These are phyloP conservation scores for Trichoderma harzianum DNA, from an alignment of 2,329 filamentous ascomycete genomes.

Conservation along the genomic window DNA sequence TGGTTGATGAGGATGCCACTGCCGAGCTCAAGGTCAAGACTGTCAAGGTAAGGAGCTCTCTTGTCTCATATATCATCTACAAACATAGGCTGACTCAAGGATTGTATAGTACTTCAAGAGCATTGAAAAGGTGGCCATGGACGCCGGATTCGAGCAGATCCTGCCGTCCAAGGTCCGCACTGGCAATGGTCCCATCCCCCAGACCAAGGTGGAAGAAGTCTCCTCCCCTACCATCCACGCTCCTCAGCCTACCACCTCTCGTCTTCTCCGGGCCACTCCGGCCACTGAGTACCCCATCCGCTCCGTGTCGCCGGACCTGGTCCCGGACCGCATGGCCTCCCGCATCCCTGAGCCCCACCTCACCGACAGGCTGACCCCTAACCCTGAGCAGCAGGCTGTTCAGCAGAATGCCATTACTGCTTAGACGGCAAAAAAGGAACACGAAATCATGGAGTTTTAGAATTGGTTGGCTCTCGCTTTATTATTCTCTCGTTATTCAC, in stretches of 20 bases:
- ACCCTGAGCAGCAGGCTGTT: slow-evolving; percentile 42
- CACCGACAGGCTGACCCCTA: slow-evolving; percentile 45
- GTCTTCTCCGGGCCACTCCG: slow-evolving; percentile 52
- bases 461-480: slow-evolving; percentile 15
- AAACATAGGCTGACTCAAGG: background rate
- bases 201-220: slow-evolving; percentile 43
- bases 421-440: background rate
- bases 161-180: slow-evolving; percentile 55
- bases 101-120: slow-evolving; percentile 62
- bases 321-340: slow-evolving; percentile 62
- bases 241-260: slow-evolving; percentile 55
- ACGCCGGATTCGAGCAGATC: slow-evolving; percentile 56
- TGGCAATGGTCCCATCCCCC: slow-evolving; percentile 40
- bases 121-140: slow-evolving; percentile 61
- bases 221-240: slow-evolving; percentile 45
- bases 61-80: background rate
- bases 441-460: slow-evolving; percentile 12
- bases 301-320: slow-evolving; percentile 55
- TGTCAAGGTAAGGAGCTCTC: slow-evolving; percentile 48
- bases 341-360: slow-evolving; percentile 50
- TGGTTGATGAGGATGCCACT: slow-evolving; percentile 78
- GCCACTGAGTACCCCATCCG: slow-evolving; percentile 54
- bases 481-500: slow-evolving; percentile 15
- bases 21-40: slow-evolving; percentile 71
- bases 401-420: slow-evolving; percentile 23